Percentiles rank a stretch among this genome's conserved stretches.
These are phyloP conservation scores for Erysiphe pulchra DNA, from an alignment of 2,329 filamentous ascomycete genomes.

Conservation along the genomic window DNA sequence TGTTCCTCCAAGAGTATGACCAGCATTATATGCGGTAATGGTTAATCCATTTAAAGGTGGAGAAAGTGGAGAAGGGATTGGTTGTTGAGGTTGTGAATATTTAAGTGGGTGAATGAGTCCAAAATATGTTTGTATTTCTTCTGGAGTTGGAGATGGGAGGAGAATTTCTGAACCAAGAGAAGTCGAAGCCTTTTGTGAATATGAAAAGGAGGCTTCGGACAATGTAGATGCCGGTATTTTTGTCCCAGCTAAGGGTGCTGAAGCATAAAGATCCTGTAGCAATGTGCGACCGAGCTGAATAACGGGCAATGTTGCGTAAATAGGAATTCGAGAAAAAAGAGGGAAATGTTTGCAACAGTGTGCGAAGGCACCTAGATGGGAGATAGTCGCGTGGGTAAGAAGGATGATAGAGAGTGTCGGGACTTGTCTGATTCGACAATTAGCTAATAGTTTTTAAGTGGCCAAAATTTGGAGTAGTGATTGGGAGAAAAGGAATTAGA, in stretches of 20 bases:
- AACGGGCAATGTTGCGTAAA: constrained; percentile 84
- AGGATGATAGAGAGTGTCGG: constrained; percentile 83
- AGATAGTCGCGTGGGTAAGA: constrained; percentile 75
- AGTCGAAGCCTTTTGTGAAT: constrained; percentile 23
- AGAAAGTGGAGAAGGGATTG: constrained; percentile 63
- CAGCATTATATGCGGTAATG: constrained; percentile 89
- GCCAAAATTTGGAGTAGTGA: not conserved
- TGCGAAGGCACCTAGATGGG: constrained; percentile 78
- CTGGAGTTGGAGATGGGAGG: constrained; percentile 44
- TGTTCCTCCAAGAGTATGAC: constrained; percentile 83
- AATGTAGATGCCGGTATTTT: constrained; percentile 51
- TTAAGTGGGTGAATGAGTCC: constrained; percentile 75
- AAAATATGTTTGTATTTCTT: constrained; percentile 86
- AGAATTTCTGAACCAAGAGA: constrained; percentile 26
- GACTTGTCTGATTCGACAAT: constrained; percentile 35
- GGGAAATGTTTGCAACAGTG: constrained; percentile 96
- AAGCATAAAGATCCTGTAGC: constrained; percentile 76
- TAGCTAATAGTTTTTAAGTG: not conserved
- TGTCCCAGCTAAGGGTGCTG: constrained; percentile 65
- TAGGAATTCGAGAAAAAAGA: constrained; percentile 69
- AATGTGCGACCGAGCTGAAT: constrained; percentile 80
- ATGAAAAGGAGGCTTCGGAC: constrained; percentile 33
- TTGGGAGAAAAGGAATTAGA: not conserved
- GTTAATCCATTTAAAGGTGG: constrained; percentile 75
- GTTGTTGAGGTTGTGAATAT: constrained; percentile 90